Evolutionary conservation across 148 eudicot species (phyloP).

Genomic region (Talinum fruticosum): DNA sequence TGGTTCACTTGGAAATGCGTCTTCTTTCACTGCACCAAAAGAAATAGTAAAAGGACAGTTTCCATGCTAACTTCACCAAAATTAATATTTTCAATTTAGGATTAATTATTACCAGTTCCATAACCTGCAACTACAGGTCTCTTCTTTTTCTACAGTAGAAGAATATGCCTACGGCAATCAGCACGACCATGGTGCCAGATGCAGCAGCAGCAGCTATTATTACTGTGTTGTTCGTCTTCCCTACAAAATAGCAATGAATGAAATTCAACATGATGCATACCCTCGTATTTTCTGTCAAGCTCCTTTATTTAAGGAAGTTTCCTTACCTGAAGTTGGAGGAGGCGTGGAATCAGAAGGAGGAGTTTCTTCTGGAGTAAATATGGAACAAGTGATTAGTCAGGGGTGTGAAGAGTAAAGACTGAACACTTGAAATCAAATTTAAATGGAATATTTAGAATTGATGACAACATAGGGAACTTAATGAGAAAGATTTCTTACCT

Average conservation of each 20-base stretch:
- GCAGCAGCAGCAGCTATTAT: not conserved
- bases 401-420: not conserved
- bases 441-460: not conserved
- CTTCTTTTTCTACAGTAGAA: slow-evolving; percentile 2
- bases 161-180: not conserved
- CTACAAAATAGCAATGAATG: not conserved
- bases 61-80: too few species aligned
- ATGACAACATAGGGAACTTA: not conserved
- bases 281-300: not conserved
- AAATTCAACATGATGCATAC: not conserved
- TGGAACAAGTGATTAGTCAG: not conserved
- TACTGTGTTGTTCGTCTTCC: slow-evolving; percentile 1
- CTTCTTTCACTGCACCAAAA: slow-evolving; percentile 4
- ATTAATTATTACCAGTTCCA: not conserved
- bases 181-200: not conserved
- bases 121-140: not conserved
- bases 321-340: not conserved
- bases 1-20: not conserved
- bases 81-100: not conserved
- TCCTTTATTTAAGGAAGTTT: not conserved
- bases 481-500: not conserved
- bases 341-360: not conserved
- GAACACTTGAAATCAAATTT: too few species aligned
- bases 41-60: not conserved
- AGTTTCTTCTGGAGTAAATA: not conserved